phyloP scores from a whole-genome alignment of 2,329 filamentous ascomycete genomes.

The Epichloe uncinata region DNA sequence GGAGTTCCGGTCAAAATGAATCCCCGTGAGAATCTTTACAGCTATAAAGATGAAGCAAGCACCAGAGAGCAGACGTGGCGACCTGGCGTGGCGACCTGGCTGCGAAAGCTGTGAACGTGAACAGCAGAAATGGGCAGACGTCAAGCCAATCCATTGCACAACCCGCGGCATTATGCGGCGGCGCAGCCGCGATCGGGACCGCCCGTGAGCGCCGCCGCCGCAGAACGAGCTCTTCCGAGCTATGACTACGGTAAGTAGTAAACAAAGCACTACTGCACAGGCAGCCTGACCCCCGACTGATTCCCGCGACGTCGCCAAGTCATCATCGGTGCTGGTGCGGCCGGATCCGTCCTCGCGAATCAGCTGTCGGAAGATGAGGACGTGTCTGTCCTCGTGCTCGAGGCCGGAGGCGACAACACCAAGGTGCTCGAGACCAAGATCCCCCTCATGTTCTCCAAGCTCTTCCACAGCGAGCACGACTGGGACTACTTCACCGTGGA shows the following conservation, averaged over 20 bases:
- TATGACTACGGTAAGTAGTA: slow-evolving; percentile 3
- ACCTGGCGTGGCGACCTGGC: no score
- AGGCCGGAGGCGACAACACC: slow-evolving; percentile 9
- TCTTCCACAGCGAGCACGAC: slow-evolving; percentile 12
- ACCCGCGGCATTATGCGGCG: slow-evolving; percentile 5
- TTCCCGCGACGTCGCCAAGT: slow-evolving; percentile 4
- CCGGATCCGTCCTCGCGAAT: slow-evolving; percentile 17
- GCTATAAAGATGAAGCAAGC: not conserved
- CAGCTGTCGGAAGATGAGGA: slow-evolving; percentile 15
- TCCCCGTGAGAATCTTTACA: no score
- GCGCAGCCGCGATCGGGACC: not conserved
- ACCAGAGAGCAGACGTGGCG: no score
- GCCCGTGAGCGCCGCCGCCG: slow-evolving; percentile 3
- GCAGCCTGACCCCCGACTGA: not conserved
- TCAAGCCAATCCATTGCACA: slow-evolving; percentile 4
- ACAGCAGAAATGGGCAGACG: not conserved
- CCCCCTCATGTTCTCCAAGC: slow-evolving; percentile 10
- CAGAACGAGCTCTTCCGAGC: slow-evolving; percentile 2
- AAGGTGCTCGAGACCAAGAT: slow-evolving; percentile 9
- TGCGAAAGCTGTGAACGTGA: no score
- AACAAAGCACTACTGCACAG: not conserved
- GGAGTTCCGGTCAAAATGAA: no score
- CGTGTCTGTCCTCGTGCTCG: slow-evolving; percentile 10
- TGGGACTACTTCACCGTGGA: slow-evolving; percentile 13
- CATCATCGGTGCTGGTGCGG: slow-evolving; percentile 16